Percentiles rank a stretch among this genome's conserved stretches.
Conservation (phyloP, 306 rosid species). For the Vigna mungo region DNA sequence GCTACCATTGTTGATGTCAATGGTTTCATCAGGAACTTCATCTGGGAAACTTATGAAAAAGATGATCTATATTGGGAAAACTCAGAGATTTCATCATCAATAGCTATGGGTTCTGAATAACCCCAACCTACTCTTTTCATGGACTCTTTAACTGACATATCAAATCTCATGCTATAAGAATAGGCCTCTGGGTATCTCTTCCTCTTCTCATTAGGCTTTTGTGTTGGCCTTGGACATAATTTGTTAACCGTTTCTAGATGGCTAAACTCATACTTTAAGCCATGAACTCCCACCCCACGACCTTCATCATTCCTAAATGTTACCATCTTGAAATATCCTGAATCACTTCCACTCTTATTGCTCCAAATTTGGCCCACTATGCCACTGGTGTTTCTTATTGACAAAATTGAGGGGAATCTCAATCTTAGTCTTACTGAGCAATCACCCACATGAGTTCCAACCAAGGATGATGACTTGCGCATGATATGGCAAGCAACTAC, state of each 20-base stretch:
- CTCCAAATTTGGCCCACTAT: constrained; percentile 71
- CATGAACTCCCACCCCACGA: not conserved
- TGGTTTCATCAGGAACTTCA: constrained; percentile 2
- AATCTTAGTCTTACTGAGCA: constrained; percentile 62
- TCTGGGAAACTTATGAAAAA: not conserved
- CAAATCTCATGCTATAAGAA: constrained; percentile 56
- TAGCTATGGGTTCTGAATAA: constrained; percentile 48
- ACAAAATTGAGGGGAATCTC: constrained; percentile 57
- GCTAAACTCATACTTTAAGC: constrained; percentile 57
- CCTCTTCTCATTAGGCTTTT: constrained; percentile 19
- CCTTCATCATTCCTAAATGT: constrained; percentile 36
- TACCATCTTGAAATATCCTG: constrained; percentile 54
- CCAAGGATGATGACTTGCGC: constrained; percentile 40
- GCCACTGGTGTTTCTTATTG: constrained; percentile 51
- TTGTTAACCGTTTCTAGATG: constrained; percentile 44
- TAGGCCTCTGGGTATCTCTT: constrained; percentile 36
- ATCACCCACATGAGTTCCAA: constrained; percentile 55
- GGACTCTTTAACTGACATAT: constrained; percentile 43
- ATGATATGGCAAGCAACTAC: constrained; percentile 55
- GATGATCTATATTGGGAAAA: not conserved
- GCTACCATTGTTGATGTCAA: constrained; percentile 3
- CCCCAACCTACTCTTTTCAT: constrained; percentile 39
- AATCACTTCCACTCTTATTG: constrained; percentile 49
- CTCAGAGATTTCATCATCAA: constrained; percentile 44
- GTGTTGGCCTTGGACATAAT: constrained; percentile 48